phyloP scores from a whole-genome alignment of 371 early-diverging fungal species.

The Umbelopsis sp. region DNA sequence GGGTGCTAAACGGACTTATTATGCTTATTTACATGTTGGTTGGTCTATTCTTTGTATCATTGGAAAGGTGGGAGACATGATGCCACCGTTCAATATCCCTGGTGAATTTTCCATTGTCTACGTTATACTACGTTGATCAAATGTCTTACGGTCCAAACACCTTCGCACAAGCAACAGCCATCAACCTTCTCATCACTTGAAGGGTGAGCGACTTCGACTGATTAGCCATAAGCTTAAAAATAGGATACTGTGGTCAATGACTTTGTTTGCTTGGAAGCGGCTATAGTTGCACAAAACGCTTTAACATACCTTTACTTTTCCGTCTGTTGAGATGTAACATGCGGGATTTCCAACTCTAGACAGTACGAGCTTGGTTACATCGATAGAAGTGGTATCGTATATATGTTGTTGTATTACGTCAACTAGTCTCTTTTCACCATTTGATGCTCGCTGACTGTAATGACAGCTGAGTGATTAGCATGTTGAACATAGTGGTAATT shows the following conservation, averaged over 20 bases:
- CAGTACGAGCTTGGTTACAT: conserved; percentile 1
- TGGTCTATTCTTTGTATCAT: too few relatives aligned
- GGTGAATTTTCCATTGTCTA: too few relatives aligned
- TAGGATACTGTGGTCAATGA: background rate
- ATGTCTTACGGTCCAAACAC: background rate
- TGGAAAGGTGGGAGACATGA: too few relatives aligned
- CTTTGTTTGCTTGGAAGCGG: background rate
- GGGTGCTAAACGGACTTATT: too few relatives aligned
- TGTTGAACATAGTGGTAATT: background rate
- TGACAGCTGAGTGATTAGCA: too few relatives aligned
- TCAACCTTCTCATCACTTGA: conserved; percentile 13
- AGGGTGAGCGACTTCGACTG: conserved; percentile 11
- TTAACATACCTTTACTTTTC: background rate
- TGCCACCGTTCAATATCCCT: too few relatives aligned
- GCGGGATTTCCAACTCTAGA: conserved; percentile 7
- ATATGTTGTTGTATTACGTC: conserved; percentile 1
- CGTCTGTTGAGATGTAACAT: conserved; percentile 1
- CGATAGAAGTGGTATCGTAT: conserved; percentile 1
- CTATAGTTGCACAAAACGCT: background rate
- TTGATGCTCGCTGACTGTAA: background rate
- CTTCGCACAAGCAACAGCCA: conserved; percentile 11
- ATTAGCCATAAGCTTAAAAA: background rate
- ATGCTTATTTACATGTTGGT: too few relatives aligned
- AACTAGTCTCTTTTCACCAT: background rate
- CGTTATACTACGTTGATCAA: background rate